Conservation (phyloP, 257 asterid genomes). For the Salvia miltiorrhiza region DNA sequence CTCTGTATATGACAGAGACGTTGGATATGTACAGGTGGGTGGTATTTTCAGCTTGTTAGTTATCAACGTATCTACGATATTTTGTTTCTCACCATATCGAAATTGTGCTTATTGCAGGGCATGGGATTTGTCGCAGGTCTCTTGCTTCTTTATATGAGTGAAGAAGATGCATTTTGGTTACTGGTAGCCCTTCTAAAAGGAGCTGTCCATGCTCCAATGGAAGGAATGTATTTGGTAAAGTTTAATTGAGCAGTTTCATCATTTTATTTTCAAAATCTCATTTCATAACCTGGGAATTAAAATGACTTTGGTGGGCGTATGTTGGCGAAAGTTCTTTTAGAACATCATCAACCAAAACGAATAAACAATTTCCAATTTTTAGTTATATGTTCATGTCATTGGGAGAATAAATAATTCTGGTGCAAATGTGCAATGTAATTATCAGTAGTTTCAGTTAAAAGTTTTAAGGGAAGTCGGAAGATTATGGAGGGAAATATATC, state of each 20-base stretch:
- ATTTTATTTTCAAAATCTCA: neutral
- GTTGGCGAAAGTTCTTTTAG: neutral
- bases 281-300: neutral
- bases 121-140: constrained; percentile 99
- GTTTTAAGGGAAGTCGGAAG: neutral
- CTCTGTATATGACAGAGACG: constrained; percentile 93
- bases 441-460: neutral
- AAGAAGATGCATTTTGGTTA: constrained; percentile 99
- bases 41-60: constrained; percentile 14
- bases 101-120: constrained; percentile 64
- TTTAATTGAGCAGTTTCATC: constrained; percentile 1
- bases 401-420: neutral
- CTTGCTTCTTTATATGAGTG: constrained; percentile 97
- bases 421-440: neutral
- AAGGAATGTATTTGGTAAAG: constrained; percentile 89
- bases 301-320: neutral
- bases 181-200: constrained; percentile 98
- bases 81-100: constrained; percentile 16
- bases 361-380: neutral
- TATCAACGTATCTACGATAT: constrained; percentile 11
- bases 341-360: neutral
- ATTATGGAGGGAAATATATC: neutral
- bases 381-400: neutral
- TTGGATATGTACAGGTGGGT: constrained; percentile 99
- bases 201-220: constrained; percentile 99